Percentiles rank a stretch among this genome's conserved stretches.
Conservation (phyloP, 2,329 filamentous ascomycete species). For the Cladobotryum mycophilum region DNA sequence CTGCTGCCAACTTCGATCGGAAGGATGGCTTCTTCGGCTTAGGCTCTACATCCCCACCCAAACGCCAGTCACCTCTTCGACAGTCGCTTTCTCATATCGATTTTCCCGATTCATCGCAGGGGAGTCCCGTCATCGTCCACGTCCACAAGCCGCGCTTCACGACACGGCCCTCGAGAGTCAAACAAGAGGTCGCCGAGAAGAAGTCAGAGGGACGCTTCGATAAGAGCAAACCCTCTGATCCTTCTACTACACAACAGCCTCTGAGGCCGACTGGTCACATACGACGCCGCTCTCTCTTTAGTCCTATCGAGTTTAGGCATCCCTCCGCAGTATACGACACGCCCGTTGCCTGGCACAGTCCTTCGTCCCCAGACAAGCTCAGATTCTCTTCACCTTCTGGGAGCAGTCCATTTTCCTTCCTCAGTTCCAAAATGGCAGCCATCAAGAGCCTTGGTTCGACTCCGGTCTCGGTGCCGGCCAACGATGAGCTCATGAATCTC, state of each 20-base stretch:
- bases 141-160: not conserved
- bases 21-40: slow-evolving; percentile 19
- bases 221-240: not conserved
- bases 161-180: not conserved
- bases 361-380: not conserved
- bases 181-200: not conserved
- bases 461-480: slow-evolving; percentile 22
- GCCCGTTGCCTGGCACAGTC: not conserved
- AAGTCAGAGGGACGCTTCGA: not conserved
- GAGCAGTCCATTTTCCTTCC: slow-evolving; percentile 33
- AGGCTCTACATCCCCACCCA: slow-evolving; percentile 22
- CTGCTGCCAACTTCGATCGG: slow-evolving; percentile 15
- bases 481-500: slow-evolving; percentile 51
- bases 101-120: slow-evolving; percentile 1
- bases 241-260: not conserved
- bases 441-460: slow-evolving; percentile 25
- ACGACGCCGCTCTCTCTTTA: slow-evolving; percentile 12
- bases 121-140: not conserved
- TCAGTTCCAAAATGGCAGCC: slow-evolving; percentile 40
- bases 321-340: not conserved
- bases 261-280: not conserved
- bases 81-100: slow-evolving; percentile 23
- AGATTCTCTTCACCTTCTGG: slow-evolving; percentile 13
- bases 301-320: slow-evolving; percentile 11
- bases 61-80: slow-evolving; percentile 25